phyloP scores from a whole-genome alignment of 2,329 filamentous ascomycete genomes.

The Orbilia brochopaga region DNA sequence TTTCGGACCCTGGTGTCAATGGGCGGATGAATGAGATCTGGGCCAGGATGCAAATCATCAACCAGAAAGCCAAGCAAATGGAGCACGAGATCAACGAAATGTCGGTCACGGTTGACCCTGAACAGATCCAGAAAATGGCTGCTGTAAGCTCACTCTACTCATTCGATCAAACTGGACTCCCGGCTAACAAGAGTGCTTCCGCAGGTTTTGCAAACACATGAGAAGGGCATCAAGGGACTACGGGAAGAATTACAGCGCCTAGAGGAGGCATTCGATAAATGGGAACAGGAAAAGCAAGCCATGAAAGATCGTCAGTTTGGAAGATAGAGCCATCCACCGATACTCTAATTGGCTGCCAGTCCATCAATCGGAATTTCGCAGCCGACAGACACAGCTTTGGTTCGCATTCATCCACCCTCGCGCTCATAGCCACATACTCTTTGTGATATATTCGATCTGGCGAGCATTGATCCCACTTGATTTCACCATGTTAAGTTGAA shows the following conservation, averaged over 20 bases:
- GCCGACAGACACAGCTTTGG: slow-evolving; percentile 18
- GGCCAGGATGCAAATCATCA: slow-evolving; percentile 77
- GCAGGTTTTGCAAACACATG: slow-evolving; percentile 53
- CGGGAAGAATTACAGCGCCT: slow-evolving; percentile 68
- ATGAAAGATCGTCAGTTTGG: slow-evolving; percentile 48
- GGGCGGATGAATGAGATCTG: slow-evolving; percentile 83
- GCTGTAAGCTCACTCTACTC: slow-evolving; percentile 55
- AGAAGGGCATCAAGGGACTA: slow-evolving; percentile 63
- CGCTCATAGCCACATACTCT: slow-evolving; percentile 52
- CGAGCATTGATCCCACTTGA: slow-evolving; percentile 13
- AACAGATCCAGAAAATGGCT: slow-evolving; percentile 77
- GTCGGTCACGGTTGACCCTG: slow-evolving; percentile 71
- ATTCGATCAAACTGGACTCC: slow-evolving; percentile 52
- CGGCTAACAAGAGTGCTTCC: slow-evolving; percentile 13
- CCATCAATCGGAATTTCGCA: slow-evolving; percentile 8
- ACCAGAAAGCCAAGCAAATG: slow-evolving; percentile 74
- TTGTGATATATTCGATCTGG: slow-evolving; percentile 9
- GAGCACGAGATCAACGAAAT: slow-evolving; percentile 76
- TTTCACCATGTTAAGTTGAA: slow-evolving; percentile 21
- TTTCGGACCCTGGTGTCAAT: slow-evolving; percentile 75
- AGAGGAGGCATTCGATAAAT: slow-evolving; percentile 64
- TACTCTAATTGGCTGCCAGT: too few species aligned
- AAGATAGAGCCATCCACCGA: slow-evolving; percentile 40
- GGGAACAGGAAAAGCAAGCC: slow-evolving; percentile 60
- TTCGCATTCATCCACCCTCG: slow-evolving; percentile 32